These are phyloP conservation scores for Kurtzmaniella cleridarum DNA, from an alignment of 805 yeast species.

Conservation along the genomic window DNA sequence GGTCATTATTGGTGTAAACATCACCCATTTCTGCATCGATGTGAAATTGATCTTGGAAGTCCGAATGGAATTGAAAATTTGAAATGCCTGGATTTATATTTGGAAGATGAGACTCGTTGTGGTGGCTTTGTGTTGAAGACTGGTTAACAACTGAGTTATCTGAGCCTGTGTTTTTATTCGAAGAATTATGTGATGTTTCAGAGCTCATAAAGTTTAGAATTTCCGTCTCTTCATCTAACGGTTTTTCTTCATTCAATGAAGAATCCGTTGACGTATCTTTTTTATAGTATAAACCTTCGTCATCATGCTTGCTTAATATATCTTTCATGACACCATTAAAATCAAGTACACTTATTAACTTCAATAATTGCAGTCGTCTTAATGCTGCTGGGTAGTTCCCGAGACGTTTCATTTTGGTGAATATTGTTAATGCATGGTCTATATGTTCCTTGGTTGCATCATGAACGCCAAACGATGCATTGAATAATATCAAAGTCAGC, in stretches of 20 bases:
- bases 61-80: slow-evolving; percentile 10
- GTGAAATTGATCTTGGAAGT: slow-evolving; percentile 4
- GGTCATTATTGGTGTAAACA: slow-evolving; percentile 30
- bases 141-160: not conserved
- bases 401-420: slow-evolving; percentile 68
- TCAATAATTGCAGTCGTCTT: slow-evolving; percentile 65
- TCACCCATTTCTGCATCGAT: slow-evolving; percentile 14
- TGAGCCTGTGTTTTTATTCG: too few relatives aligned
- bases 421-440: slow-evolving; percentile 65
- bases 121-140: not conserved
- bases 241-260: not conserved
- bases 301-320: slow-evolving; percentile 54
- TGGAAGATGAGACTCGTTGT: slow-evolving; percentile 10
- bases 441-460: slow-evolving; percentile 67
- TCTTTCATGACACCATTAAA: slow-evolving; percentile 60
- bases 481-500: slow-evolving; percentile 66
- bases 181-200: too few relatives aligned
- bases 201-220: too few relatives aligned
- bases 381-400: slow-evolving; percentile 80
- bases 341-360: slow-evolving; percentile 59
- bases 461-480: slow-evolving; percentile 77
- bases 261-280: not conserved
- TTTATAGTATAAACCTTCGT: slow-evolving; percentile 22
- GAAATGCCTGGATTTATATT: slow-evolving; percentile 15
- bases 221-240: not conserved